These are phyloP conservation scores for Fusarium oxysporum DNA, from an alignment of 2,329 filamentous ascomycete species.

Conservation along the genomic window DNA sequence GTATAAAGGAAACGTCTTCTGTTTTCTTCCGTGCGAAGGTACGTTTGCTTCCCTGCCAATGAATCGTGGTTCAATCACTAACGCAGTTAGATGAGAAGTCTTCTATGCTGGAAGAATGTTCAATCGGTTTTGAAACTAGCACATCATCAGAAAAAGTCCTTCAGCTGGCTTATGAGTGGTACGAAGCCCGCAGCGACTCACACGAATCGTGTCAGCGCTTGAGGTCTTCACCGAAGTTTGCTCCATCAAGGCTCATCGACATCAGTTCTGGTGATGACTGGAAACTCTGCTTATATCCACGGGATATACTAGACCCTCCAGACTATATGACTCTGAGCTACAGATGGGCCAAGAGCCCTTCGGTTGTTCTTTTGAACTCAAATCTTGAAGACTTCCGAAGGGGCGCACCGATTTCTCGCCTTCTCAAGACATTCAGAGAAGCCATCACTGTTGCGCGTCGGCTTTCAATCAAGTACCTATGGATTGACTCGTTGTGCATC, in stretches of 20 bases:
- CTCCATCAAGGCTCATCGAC: background rate
- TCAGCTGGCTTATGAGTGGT: background rate
- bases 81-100: background rate
- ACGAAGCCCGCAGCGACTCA: background rate
- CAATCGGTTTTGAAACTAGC: accelerated
- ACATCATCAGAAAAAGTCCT: background rate
- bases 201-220: background rate
- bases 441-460: background rate
- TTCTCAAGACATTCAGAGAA: background rate
- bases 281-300: background rate
- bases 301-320: background rate
- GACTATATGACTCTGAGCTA: background rate
- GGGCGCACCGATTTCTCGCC: background rate
- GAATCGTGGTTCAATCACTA: background rate
- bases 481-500: background rate
- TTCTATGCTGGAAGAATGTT: background rate
- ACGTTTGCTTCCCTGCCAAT: background rate
- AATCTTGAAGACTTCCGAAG: background rate
- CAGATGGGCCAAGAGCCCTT: background rate
- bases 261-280: background rate
- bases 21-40: background rate
- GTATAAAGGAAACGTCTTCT: background rate
- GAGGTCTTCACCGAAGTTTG: background rate
- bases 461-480: background rate
- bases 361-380: background rate